These are phyloP conservation scores for Nakazawaea laoshanensis DNA, from an alignment of 805 yeast genomes.

Conservation along the genomic window DNA sequence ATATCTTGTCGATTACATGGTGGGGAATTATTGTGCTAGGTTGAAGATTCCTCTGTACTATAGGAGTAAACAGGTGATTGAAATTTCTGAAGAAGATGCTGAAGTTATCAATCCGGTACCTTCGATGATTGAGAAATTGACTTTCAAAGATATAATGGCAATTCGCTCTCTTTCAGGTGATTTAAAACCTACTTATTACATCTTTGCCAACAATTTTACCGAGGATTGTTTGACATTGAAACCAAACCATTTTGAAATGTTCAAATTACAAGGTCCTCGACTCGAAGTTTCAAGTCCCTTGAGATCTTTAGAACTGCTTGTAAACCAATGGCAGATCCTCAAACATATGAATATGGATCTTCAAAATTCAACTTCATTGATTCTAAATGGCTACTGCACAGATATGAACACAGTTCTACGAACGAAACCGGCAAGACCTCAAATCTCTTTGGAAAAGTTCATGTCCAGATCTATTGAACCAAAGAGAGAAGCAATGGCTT, in stretches of 20 bases:
- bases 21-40: slow-evolving; percentile 17
- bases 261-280: too few relatives aligned
- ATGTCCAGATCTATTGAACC: too few relatives aligned
- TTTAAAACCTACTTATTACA: too few relatives aligned
- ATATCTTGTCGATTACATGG: slow-evolving; percentile 21
- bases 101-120: too few relatives aligned
- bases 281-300: slow-evolving; percentile 20
- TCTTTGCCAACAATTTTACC: too few relatives aligned
- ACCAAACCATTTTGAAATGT: too few relatives aligned
- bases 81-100: too few relatives aligned
- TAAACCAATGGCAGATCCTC: slow-evolving; percentile 20
- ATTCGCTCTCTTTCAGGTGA: too few relatives aligned
- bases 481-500: too few relatives aligned
- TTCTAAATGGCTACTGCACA: neutral
- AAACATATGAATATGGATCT: slow-evolving; percentile 1
- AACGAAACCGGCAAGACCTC: slow-evolving; percentile 5
- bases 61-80: neutral
- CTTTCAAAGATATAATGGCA: too few relatives aligned
- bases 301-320: slow-evolving; percentile 18
- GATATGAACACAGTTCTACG: slow-evolving; percentile 1
- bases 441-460: neutral
- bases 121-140: too few relatives aligned
- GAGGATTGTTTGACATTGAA: too few relatives aligned
- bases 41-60: slow-evolving; percentile 14
- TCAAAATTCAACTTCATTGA: neutral